A percentile compares a stretch with the other conserved stretches of the same genome.
phyloP scores from a whole-genome alignment of 495 filamentous ascomycete genomes.

The Aspergillus cristatus region DNA sequence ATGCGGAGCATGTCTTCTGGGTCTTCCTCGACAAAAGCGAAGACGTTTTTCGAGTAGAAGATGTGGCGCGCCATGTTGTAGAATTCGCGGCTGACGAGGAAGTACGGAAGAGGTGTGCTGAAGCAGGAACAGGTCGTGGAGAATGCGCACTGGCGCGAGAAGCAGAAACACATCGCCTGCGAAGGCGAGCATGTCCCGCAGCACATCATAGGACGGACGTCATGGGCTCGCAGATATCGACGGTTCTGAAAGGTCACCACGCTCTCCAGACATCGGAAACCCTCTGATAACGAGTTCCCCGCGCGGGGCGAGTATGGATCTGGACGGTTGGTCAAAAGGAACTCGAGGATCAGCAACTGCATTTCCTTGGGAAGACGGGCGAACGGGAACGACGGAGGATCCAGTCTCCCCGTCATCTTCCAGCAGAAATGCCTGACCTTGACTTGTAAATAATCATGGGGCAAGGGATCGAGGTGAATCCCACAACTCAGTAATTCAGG shows the following conservation, averaged over 20 bases:
- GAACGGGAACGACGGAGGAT: conserved; percentile 11
- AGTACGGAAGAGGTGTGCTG: conserved; percentile 18
- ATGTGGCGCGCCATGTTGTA: conserved; percentile 14
- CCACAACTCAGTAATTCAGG: conserved; percentile 12
- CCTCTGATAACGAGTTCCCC: no score
- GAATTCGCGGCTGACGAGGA: conserved; percentile 16
- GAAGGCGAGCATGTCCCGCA: conserved; percentile 16
- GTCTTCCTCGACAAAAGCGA: conserved; percentile 15
- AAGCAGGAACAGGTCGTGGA: conserved; percentile 18
- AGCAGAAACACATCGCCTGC: conserved; percentile 16
- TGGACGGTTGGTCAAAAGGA: conserved; percentile 8
- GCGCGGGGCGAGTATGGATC: conserved; percentile 6
- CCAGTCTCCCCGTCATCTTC: conserved; percentile 10
- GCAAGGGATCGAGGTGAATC: conserved; percentile 9
- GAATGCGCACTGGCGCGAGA: conserved; percentile 11
- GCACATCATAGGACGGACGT: conserved; percentile 6
- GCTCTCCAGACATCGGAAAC: background rate
- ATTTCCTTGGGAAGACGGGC: conserved; percentile 19
- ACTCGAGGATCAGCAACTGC: conserved; percentile 16
- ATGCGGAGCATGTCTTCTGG: conserved; percentile 14
- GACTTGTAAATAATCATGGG: conserved; percentile 8
- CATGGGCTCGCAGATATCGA: conserved; percentile 1
- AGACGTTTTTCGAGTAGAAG: conserved; percentile 17
- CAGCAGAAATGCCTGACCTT: conserved; percentile 10
- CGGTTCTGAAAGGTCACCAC: conserved; percentile 12